Base-by-base conservation (phyloP, 228 moss, liverwort and hornwort genomes). In the Sphagnum magellanicum region DNA sequence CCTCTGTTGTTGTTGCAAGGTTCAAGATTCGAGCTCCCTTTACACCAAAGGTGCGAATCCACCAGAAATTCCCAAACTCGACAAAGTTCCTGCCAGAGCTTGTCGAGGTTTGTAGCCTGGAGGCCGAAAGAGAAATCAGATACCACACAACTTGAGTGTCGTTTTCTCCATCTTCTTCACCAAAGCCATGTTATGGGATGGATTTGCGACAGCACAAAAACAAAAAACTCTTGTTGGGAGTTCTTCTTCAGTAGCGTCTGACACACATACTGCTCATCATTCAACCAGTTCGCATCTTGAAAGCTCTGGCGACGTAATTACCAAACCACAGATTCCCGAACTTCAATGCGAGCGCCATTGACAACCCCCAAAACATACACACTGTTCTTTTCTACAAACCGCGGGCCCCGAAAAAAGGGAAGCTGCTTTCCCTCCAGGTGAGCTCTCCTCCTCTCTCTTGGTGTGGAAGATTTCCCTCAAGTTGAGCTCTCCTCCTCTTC, bases 291-390 rank as follows among this genome's bases (percentile, higher is more conserved):
- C 76, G 70, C 76, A 55, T 72, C 79, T 72, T 72, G 69, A 76
- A 76, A 63, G 72, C 65, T 59, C 59, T 70, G 52, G 66, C 76
- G 55, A 10, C 70, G 67, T 74, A 74, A 48, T 68, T 66, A 61
- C 68, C 72, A 64, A 78, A 76, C 49, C 74, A 71, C 73, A 71
- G 55, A 50, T 63, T 61, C 4, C 69, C 68, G 53, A 67, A 63
- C 51, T 70, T 63, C 68, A 63, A 59, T 62, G 50, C 69, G 16
- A 76, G 69, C 67, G 74, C 79, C 81, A 85, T 85, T 81, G 76
- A 73, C 50, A 60, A 65, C 48, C 14, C 6, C 61, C 3, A 62
- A n/a, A 32, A 32, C 32, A 32, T 3, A 32, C 32, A 32, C 3
- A 32, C 32, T 32, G 32, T 32, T 32, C 32, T 32, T 32, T 32